Evolutionary conservation across 805 yeast species (phyloP).

Genomic region (Helenozyma baotianmanensis): DNA sequence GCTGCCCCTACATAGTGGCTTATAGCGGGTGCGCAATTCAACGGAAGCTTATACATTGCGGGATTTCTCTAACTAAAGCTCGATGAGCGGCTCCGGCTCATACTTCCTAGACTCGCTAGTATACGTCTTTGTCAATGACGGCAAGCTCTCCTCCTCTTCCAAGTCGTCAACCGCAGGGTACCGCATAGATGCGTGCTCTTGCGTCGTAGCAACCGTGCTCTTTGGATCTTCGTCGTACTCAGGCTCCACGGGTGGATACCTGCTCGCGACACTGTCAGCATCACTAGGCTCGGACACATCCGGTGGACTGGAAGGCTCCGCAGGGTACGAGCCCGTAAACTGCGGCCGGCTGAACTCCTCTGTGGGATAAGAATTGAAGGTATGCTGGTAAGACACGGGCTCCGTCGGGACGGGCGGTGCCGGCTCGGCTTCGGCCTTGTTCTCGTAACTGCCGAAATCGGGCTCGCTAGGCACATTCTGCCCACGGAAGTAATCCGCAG

Average conservation of each 20-base stretch:
- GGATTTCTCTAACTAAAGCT: too few species aligned
- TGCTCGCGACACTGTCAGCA: conserved; percentile 16
- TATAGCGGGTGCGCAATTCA: too few species aligned
- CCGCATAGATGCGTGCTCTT: conserved; percentile 12
- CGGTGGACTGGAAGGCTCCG: conserved; percentile 15
- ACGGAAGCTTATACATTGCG: too few species aligned
- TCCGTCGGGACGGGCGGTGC: not conserved
- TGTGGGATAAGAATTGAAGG: not conserved
- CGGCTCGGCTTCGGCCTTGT: not conserved
- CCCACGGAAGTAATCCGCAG: too few species aligned
- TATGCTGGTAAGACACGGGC: not conserved
- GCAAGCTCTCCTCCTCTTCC: conserved; percentile 3
- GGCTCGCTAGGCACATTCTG: too few species aligned
- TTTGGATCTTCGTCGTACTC: conserved; percentile 3
- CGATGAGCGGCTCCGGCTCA: conserved; percentile 38
- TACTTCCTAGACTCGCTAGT: conserved; percentile 9
- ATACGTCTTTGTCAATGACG: conserved; percentile 1
- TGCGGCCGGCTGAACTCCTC: not conserved
- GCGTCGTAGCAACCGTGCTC: conserved; percentile 1
- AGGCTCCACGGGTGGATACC: conserved; percentile 14
- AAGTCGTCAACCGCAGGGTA: conserved; percentile 16
- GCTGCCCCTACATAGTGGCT: too few species aligned
- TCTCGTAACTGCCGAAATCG: not conserved
- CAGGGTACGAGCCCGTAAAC: conserved; percentile 3
- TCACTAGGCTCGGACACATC: conserved; percentile 13